A percentile compares a stretch with the other conserved stretches of the same genome.
Evolutionary conservation across 2,329 filamentous ascomycete genomes (phyloP).

Genomic region (Emmonsiellopsis sp.): DNA sequence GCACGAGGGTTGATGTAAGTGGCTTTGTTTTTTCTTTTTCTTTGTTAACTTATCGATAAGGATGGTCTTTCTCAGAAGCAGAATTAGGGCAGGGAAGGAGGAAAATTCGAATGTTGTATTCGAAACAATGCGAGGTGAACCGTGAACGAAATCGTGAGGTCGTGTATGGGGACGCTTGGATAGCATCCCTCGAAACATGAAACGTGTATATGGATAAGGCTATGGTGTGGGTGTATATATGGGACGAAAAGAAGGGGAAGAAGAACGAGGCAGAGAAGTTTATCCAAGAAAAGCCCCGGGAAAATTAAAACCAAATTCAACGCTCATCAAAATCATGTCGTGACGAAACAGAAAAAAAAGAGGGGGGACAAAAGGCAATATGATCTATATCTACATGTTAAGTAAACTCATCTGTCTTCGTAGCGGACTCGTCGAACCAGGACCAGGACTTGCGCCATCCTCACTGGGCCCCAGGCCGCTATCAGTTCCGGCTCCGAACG

Average conservation of each 20-base stretch:
- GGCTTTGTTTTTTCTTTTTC: too few species aligned
- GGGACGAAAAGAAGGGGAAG: not conserved
- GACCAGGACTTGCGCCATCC: slow-evolving; percentile 49
- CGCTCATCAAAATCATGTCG: not conserved
- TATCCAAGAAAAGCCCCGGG: not conserved
- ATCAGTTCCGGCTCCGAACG: slow-evolving; percentile 27
- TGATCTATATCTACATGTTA: slow-evolving; percentile 40
- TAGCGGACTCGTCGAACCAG: slow-evolving; percentile 53
- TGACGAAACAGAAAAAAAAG: not conserved
- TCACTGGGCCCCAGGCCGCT: slow-evolving; percentile 51
- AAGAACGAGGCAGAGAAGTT: not conserved
- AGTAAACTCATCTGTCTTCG: slow-evolving; percentile 65
- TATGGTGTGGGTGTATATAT: not conserved
- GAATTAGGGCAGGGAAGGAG: too few species aligned
- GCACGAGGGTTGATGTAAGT: too few species aligned
- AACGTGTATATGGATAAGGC: not conserved
- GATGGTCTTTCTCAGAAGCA: too few species aligned
- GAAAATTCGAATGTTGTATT: too few species aligned
- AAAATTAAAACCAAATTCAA: too few species aligned
- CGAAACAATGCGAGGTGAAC: too few species aligned
- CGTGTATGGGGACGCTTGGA: too few species aligned
- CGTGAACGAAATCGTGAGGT: too few species aligned
- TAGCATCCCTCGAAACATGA: not conserved
- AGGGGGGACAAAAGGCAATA: not conserved
- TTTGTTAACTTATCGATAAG: too few species aligned